Evolutionary conservation across 2,329 filamentous ascomycete species (phyloP), one percentile per base, ranked within the genome.

Genomic region (Sarocladiaceae sp.): DNA sequence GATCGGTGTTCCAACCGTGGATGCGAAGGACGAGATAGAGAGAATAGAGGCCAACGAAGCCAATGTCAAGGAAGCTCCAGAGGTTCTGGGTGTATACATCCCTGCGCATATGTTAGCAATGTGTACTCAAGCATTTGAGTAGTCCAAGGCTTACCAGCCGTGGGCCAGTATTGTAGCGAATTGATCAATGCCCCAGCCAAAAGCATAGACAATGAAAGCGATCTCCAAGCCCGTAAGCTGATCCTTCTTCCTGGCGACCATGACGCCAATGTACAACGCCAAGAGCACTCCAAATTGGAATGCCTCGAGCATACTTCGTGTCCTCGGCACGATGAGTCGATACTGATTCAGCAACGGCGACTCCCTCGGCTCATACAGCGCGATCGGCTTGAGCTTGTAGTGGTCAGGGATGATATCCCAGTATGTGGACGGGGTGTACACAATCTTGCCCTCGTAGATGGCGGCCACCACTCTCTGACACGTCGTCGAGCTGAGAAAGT

Each of bases 11-110:
- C 66, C 82, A 79, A 28, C 85, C 85, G 59, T 86, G 80, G 13
- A 90, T 68, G 4, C 90, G 85, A 28, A 92, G 66, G 25, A 79
- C 65, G 6, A 91, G 72, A 65, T 93, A 94, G 15, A 77, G 68
- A 59, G 77, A 72, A 63, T 88, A 94, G 28, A 94, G 85, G 37
- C 76, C 60, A n/a, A 84, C 79, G 61, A 93, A 95, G 4, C 82
- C 83, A 44, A 93, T 83, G 64, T 94, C 90, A 15, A 95, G 78
- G 61, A 95, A 94, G 0, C 88, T 90, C 90, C 90, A 95, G 3
- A 95, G 72, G 59, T 94, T 93, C 65, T 95, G 88, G 0, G 89
- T 91, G 62, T 94, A 92, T 1, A 94, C 89, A 53, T 83, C 81
- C 88, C 88, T 81, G 46, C 53, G 31, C 33, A 15, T 18, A 12